Conservation (phyloP, 1,284 basidiomycete species). For the Microbotryomycetes sp. region DNA sequence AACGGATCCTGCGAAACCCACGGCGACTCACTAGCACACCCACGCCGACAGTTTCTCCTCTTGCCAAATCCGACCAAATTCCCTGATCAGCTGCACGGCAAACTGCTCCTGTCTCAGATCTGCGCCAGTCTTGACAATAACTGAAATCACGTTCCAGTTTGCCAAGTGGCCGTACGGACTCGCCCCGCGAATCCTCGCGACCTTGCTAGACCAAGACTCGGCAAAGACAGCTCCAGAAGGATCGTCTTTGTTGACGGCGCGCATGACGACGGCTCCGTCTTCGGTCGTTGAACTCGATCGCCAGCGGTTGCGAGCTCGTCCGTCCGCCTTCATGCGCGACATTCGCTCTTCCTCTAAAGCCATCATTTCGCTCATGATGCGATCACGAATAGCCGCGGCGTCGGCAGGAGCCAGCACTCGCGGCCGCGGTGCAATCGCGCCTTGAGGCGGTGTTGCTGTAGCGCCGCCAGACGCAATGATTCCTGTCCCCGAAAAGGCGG, state of each 20-base stretch:
- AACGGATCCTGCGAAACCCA: neutral
- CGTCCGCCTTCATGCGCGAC: slow-evolving; percentile 69
- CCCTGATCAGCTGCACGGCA: slow-evolving; percentile 86
- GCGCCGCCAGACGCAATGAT: neutral
- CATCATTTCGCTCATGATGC: slow-evolving; percentile 99
- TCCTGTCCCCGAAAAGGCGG: neutral
- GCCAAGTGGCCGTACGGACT: slow-evolving; percentile 95
- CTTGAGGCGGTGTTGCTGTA: slow-evolving; percentile 10
- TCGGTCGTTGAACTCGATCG: slow-evolving; percentile 1
- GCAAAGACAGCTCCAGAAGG: slow-evolving; percentile 90
- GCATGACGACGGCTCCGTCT: slow-evolving; percentile 59
- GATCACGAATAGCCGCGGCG: slow-evolving; percentile 80
- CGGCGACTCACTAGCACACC: slow-evolving; percentile 71
- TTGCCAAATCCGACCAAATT: slow-evolving; percentile 90
- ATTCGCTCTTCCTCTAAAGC: slow-evolving; percentile 93
- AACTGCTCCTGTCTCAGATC: slow-evolving; percentile 97
- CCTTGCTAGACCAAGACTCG: slow-evolving; percentile 92
- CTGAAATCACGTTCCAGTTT: slow-evolving; percentile 65
- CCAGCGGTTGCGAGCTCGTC: slow-evolving; percentile 12
- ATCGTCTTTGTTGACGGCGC: slow-evolving; percentile 93
- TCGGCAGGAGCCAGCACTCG: slow-evolving; percentile 60
- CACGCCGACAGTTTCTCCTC: slow-evolving; percentile 85
- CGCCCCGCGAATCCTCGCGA: slow-evolving; percentile 81
- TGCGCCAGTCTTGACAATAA: slow-evolving; percentile 97
- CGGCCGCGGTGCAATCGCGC: slow-evolving; percentile 32